Evolutionary conservation across 768 basidiomycete species (phyloP).

Genomic region (Pleurotus pulmonarius): DNA sequence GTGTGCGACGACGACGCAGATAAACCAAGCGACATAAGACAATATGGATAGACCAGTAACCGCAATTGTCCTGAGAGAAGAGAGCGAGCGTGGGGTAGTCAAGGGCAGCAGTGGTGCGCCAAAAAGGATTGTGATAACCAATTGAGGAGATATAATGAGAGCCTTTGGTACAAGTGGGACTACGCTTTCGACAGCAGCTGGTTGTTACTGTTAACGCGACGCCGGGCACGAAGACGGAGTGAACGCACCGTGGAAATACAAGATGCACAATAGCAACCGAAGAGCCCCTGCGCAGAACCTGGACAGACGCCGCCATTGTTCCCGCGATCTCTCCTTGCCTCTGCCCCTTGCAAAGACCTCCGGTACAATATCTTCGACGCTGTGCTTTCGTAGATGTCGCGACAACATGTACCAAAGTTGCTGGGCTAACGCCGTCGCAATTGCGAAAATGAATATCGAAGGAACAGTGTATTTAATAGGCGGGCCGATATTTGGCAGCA

Average conservation of each 20-base stretch:
- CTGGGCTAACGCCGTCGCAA: slow-evolving; percentile 55
- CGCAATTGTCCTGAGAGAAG: slow-evolving; percentile 49
- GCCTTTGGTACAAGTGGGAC: slow-evolving; percentile 42
- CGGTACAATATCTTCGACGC: slow-evolving; percentile 54
- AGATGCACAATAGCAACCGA: slow-evolving; percentile 48
- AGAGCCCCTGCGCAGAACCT: slow-evolving; percentile 40
- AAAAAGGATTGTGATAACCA: slow-evolving; percentile 36
- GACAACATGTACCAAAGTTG: slow-evolving; percentile 80
- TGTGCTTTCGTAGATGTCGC: slow-evolving; percentile 62
- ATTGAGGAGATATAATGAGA: slow-evolving; percentile 28
- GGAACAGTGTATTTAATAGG: slow-evolving; percentile 50
- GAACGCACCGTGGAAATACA: slow-evolving; percentile 65
- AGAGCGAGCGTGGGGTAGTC: slow-evolving; percentile 52
- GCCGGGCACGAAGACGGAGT: not conserved
- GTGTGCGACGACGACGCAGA: slow-evolving; percentile 49
- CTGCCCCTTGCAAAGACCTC: slow-evolving; percentile 56
- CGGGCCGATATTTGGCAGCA: slow-evolving; percentile 44
- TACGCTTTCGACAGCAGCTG: slow-evolving; percentile 49
- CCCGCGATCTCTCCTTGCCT: slow-evolving; percentile 45
- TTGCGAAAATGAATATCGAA: slow-evolving; percentile 48
- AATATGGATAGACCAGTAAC: slow-evolving; percentile 56
- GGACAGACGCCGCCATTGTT: slow-evolving; percentile 39
- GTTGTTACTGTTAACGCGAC: not conserved
- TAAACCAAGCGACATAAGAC: slow-evolving; percentile 61
- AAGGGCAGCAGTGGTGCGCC: slow-evolving; percentile 45